Evolutionary conservation across 345 rosid genomes (phyloP).

Genomic region (Euphorbia peplus): DNA sequence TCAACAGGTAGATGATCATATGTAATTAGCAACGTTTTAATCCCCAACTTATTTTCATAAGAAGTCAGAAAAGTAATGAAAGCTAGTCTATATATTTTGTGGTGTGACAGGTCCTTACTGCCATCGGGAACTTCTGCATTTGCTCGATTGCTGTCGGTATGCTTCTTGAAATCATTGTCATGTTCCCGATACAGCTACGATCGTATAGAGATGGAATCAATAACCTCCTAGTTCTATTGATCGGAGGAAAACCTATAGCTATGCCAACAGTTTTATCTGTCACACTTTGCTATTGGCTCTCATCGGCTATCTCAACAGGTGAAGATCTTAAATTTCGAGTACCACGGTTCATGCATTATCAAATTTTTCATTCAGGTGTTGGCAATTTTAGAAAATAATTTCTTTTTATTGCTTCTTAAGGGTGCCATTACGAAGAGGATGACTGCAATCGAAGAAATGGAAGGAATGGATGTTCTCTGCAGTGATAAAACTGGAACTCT

Average conservation of each 20-base stretch:
- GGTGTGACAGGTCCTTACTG: constrained; percentile 67
- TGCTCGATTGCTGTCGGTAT: constrained; percentile 96
- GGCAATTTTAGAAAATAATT: not conserved
- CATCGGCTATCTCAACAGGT: constrained; percentile 96
- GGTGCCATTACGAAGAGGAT: constrained; percentile 98
- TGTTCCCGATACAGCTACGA: constrained; percentile 83
- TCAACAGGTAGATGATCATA: constrained; percentile 63
- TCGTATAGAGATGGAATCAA: constrained; percentile 89
- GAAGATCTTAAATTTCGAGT: constrained; percentile 10
- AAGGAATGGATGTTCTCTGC: constrained; percentile 98
- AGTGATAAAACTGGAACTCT: constrained; percentile 98
- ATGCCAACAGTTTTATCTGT: constrained; percentile 98
- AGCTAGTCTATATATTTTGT: not conserved
- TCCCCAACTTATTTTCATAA: too few relatives aligned
- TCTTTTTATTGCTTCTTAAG: constrained; percentile 33
- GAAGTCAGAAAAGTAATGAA: not conserved
- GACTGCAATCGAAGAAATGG: constrained; percentile 99
- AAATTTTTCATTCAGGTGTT: constrained; percentile 1
- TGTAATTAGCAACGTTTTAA: not conserved
- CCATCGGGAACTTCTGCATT: constrained; percentile 98
- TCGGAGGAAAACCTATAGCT: constrained; percentile 97
- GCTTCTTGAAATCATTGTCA: constrained; percentile 86
- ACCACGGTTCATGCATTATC: not conserved
- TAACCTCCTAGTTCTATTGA: constrained; percentile 92
- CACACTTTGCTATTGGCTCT: constrained; percentile 92